A percentile compares a stretch with the other conserved stretches of the same genome.
These are phyloP conservation scores for Physaria fendleri DNA, from an alignment of 345 rosid species.

Conservation along the genomic window DNA sequence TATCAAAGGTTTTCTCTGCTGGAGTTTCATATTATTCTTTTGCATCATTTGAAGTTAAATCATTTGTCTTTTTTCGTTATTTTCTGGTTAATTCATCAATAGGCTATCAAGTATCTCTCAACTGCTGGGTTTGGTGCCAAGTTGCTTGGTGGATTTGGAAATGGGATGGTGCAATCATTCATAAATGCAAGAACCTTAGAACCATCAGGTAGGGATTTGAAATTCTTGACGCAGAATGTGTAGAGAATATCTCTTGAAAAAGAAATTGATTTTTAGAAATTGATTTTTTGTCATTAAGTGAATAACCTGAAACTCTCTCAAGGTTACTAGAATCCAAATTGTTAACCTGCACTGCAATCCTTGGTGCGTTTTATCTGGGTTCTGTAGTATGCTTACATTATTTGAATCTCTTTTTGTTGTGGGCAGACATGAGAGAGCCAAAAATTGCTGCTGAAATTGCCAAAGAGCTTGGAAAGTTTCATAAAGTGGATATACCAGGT, in stretches of 20 bases:
- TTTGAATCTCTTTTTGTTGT: slow-evolving; percentile 8
- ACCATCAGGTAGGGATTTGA: slow-evolving; percentile 52
- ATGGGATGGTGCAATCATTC: slow-evolving; percentile 97
- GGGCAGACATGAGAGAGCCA: slow-evolving; percentile 73
- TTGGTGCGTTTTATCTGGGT: too few relatives aligned
- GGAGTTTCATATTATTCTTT: slow-evolving; percentile 3
- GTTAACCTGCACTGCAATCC: neutral
- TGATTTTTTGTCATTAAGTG: neutral
- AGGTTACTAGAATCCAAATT: neutral
- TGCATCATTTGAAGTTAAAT: slow-evolving; percentile 5
- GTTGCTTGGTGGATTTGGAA: slow-evolving; percentile 81
- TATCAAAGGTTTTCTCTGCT: slow-evolving; percentile 14
- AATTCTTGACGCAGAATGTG: neutral
- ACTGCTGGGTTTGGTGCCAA: slow-evolving; percentile 98
- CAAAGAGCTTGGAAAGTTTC: slow-evolving; percentile 73
- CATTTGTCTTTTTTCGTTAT: slow-evolving; percentile 12
- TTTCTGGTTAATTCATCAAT: slow-evolving; percentile 28
- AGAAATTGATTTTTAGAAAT: too few relatives aligned
- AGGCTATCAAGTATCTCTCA: slow-evolving; percentile 94
- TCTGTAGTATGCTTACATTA: too few relatives aligned
- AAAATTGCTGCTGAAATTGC: slow-evolving; percentile 83
- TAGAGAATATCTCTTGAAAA: neutral
- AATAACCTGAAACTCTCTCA: neutral
- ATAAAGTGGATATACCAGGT: slow-evolving; percentile 78
- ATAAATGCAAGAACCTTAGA: slow-evolving; percentile 75